A percentile compares a stretch with the other conserved stretches of the same genome.
phyloP scores from a whole-genome alignment of 257 asterid genomes.

The Hygrophila difformis region DNA sequence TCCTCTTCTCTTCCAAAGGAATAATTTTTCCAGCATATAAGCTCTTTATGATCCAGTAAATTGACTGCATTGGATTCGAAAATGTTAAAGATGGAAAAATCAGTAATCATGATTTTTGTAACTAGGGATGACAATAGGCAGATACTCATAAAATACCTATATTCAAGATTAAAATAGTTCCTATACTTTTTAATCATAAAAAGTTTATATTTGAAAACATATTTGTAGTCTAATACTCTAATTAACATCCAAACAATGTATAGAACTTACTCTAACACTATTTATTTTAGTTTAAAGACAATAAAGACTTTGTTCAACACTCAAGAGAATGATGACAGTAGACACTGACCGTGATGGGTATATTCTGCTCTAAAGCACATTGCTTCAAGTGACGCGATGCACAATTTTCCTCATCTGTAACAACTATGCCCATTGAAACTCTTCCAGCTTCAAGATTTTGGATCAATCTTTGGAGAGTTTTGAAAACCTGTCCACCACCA shows the following conservation, averaged over 20 bases:
- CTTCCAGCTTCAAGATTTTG: constrained; percentile 48
- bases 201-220: too few species aligned
- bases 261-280: not conserved
- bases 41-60: constrained; percentile 64
- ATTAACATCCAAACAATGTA: too few species aligned
- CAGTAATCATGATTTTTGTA: not conserved
- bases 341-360: constrained; percentile 49
- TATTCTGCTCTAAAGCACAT: constrained; percentile 56
- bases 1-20: constrained; percentile 37
- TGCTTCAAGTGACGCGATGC: constrained; percentile 75
- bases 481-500: constrained; percentile 77
- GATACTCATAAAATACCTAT: too few species aligned
- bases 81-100: constrained; percentile 10
- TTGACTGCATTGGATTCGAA: constrained; percentile 45
- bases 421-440: constrained; percentile 43
- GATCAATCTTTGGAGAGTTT: constrained; percentile 49
- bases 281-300: constrained; percentile 1
- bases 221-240: too few species aligned
- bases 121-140: too few species aligned
- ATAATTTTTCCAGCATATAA: constrained; percentile 52
- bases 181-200: too few species aligned
- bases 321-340: constrained; percentile 6
- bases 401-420: constrained; percentile 41
- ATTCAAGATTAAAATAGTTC: too few species aligned
- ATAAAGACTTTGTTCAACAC: constrained; percentile 8